Conservation (phyloP, 192 early-diverging fungal species). For the Podochytrium sp. region DNA sequence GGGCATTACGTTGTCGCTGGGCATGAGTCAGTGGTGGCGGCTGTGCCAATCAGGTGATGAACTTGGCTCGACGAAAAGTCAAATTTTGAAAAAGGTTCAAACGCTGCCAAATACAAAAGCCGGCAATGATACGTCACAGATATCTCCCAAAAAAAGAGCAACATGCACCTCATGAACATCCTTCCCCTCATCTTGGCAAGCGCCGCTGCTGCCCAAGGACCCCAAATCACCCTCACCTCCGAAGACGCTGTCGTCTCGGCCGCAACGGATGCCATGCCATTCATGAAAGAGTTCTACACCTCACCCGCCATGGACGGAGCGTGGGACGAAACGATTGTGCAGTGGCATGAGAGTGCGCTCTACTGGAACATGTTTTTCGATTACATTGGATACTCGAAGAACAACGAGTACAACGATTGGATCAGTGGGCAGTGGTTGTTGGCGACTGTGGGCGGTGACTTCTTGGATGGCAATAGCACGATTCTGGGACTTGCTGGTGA, state of each 20-base stretch:
- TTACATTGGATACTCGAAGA: background rate
- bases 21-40: too few species aligned
- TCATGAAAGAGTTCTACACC: background rate
- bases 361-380: slow-evolving; percentile 9
- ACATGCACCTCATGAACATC: too few species aligned
- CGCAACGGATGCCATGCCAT: background rate
- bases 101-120: too few species aligned
- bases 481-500: slow-evolving; percentile 33
- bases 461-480: slow-evolving; percentile 2
- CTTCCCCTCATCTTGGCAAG: background rate
- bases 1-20: too few species aligned
- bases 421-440: background rate
- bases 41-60: too few species aligned
- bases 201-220: background rate
- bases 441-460: background rate
- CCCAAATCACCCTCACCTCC: background rate
- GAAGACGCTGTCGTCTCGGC: slow-evolving; percentile 8
- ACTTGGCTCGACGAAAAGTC: too few species aligned
- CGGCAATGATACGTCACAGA: too few species aligned
- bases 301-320: slow-evolving; percentile 2
- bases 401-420: slow-evolving; percentile 9
- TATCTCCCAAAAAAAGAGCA: too few species aligned
- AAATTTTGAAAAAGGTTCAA: too few species aligned
- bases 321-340: background rate
- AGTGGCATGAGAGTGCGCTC: slow-evolving; percentile 21